Percentiles rank a stretch among this genome's conserved stretches.
Conservation (phyloP, 2,329 filamentous ascomycete genomes). For the Fusarium newnesense region DNA sequence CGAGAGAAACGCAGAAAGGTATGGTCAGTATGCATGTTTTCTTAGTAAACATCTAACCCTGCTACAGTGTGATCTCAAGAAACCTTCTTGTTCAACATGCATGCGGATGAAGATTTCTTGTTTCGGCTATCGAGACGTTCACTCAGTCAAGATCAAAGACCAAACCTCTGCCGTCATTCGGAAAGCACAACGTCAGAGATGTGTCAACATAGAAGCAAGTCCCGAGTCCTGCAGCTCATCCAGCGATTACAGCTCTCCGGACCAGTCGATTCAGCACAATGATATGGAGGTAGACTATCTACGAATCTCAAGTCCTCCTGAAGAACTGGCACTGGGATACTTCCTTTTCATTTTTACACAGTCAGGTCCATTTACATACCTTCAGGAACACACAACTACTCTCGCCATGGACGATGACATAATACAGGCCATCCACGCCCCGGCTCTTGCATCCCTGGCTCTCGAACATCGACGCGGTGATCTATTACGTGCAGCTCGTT, state of each 20-base stretch:
- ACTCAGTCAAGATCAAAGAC: neutral
- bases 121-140: neutral
- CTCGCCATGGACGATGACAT: neutral
- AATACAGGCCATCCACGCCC: neutral
- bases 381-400: neutral
- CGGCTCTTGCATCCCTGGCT: constrained; percentile 1
- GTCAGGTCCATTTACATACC: neutral
- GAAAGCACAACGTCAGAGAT: neutral
- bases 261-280: accelerated
- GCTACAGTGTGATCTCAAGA: neutral
- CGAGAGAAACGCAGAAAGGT: constrained; percentile 12
- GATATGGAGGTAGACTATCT: neutral
- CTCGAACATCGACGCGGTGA: neutral
- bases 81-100: neutral
- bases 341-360: neutral
- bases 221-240: accelerated
- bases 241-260: neutral
- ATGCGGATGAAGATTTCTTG: neutral
- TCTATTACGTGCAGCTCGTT: neutral
- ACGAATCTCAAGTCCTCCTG: neutral
- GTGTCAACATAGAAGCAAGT: accelerated
- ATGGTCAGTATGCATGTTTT: neutral
- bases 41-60: neutral
- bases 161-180: neutral
- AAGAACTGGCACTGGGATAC: neutral